Evolutionary conservation across 2,329 filamentous ascomycete genomes (phyloP), one percentile per base, ranked within the genome.

Genomic region (Lachnellula hyalina): DNA sequence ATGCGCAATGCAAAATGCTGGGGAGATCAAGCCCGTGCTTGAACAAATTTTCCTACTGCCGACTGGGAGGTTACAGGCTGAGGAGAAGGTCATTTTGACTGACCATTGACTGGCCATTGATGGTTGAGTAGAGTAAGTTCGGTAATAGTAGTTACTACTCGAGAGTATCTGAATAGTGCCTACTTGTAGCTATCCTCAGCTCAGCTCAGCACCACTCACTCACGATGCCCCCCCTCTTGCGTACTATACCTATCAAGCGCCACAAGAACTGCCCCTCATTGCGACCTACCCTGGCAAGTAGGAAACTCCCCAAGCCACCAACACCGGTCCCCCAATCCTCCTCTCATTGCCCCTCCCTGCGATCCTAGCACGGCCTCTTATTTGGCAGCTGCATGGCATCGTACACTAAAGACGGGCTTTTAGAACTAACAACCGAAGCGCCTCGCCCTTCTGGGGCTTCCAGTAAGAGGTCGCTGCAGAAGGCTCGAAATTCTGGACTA

Each of bases 331-430:
- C 36, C 14, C 36, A 40, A 15, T 17, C 36, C 36, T 34, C 34
- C 38, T 42, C 42, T 36, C 38, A 28, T 25, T 32, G 49, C 49
- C 40, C 47, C 23, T 40, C 14, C 4, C 19, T 25, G 23, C 49
- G 28, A 32, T 28, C 46, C 48, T 32, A 38, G 47, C 48, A 35
- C 35, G 23, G 44, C 8, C 47, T 52, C 28, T 55, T 34, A 50
- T 54, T 52, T 52, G 56, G 51, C 53, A 58, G 47, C 53, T 58
- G 56, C 54, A 57, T 53, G 47, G 46, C 54, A 60, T 60, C 54
- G 57, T 32, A 40, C 34, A 46, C 51, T 40, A 47, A 32, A 35
- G 44, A 25, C 47, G 28, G 52, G 52, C 52, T 34, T 54, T 47
- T 25, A 55, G 53, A 23, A 23, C 19, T 46, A n/a, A 49, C 23